Percentiles rank a stretch among this genome's conserved stretches.
Conservation (phyloP, 371 early-diverging fungal species). For the Mortierella sp. region DNA sequence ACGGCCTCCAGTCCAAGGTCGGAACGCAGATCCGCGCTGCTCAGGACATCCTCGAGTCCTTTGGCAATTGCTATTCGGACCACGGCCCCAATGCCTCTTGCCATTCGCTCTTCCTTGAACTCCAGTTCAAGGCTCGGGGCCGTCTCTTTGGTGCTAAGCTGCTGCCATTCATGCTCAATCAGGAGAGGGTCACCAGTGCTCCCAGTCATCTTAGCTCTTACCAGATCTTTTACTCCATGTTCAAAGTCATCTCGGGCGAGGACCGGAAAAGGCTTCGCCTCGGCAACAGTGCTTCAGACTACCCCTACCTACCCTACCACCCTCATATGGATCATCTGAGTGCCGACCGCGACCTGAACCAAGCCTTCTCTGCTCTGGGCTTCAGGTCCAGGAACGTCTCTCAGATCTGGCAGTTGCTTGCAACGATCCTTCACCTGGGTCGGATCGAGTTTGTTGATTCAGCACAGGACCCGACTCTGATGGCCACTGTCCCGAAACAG, state of each 20-base stretch:
- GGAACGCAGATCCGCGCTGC: conserved; percentile 66
- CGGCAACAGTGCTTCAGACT: conserved; percentile 64
- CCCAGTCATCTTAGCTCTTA: conserved; percentile 78
- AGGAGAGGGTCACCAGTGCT: conserved; percentile 68
- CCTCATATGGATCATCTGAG: conserved; percentile 55
- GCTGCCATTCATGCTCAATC: conserved; percentile 86
- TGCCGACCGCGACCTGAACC: conserved; percentile 65
- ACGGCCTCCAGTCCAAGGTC: conserved; percentile 66
- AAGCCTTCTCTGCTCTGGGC: conserved; percentile 77
- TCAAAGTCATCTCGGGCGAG: conserved; percentile 65
- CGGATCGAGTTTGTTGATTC: conserved; percentile 74
- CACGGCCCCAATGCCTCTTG: conserved; percentile 73
- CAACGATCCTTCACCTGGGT: conserved; percentile 83
- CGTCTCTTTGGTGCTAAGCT: conserved; percentile 81
- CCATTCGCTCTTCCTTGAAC: conserved; percentile 78
- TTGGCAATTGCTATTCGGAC: conserved; percentile 70
- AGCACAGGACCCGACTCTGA: conserved; percentile 58
- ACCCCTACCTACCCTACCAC: conserved; percentile 63
- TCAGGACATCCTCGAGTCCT: conserved; percentile 69
- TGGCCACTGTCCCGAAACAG: conserved; percentile 65
- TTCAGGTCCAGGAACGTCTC: conserved; percentile 76
- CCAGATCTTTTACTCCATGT: conserved; percentile 86
- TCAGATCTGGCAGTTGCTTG: conserved; percentile 73
- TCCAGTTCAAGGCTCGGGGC: conserved; percentile 84
- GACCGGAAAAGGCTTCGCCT: conserved; percentile 71